Evolutionary conservation across 2,329 filamentous ascomycete species (phyloP), one percentile per base, ranked within the genome.

Genomic region (Ceratocystis colombiana): DNA sequence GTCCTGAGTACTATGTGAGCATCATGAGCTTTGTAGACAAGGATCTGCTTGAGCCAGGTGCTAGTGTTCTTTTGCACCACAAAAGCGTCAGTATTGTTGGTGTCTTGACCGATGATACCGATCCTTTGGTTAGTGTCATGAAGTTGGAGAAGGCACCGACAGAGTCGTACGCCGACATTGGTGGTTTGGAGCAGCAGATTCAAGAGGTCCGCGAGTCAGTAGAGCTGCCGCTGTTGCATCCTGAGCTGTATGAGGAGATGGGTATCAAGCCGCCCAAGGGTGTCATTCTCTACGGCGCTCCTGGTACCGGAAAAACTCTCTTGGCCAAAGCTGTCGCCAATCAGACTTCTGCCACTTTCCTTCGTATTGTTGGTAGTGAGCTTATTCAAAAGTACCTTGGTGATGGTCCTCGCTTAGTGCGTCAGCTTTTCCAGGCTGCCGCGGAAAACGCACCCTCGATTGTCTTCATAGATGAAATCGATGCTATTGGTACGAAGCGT

Each of bases 1-100:
- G 94, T 0, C 94, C 94, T 0, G 94, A 99, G 76, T 99, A 96
- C 82, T 99, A 97, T 76, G 94, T 99, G 71, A 96, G 92, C 71
- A 99, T 99, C 83, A 97, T 97, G 94, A 96, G 93, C 66, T 99
- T 99, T 73, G 94, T 99, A 70, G 94, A 99, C 81, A 99, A 99
- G 78, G 94, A 99, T 73, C 84, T 99, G 3, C 83, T 99, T 55
- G 94, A 99, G 77, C 94, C 94, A 1, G 95, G 95, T 68, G 91
- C 94, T 20, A 96, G 91, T 72, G 94, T 99, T 62, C 80, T 99
- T 62, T 80, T 99, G 68, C 94, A 99, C 74, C 94, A 99, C 77
- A 99, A 99, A 80, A 95, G 89, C 64, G 93, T 97, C 64, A 96
- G 93, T 53, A 96, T 99, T 57, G 94, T 99, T 37, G 94, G 95